Base-by-base conservation (phyloP, 441 rosid species). In the Raphanus hybrid region DNA sequence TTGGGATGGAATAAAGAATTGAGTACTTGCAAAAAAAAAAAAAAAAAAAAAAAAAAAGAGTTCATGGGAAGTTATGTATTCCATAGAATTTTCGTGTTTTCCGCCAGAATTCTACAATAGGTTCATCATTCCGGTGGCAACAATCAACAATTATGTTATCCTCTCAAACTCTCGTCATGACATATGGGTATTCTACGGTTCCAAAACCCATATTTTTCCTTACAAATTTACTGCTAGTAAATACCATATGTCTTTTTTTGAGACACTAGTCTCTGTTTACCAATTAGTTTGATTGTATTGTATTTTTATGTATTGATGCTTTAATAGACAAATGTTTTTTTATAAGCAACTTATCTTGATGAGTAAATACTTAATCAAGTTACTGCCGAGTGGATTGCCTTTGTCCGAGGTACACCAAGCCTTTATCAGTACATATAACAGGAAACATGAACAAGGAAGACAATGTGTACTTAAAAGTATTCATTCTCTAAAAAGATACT, bases 401-500 rank as follows among this genome's bases (percentile, higher is more conserved):
- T 41, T 41, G 43, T 39, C 43, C 43, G 11, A 39, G 39, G 11
- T 39, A 39, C 43, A 39, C 43, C 11, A 39, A 8, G 11, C 43
- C 11, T 10, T 39, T 39, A 41, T 41, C 48, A 39, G 8, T 10
- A 39, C 8, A 39, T 1, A 39, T 39, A 39, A 39, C 39, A 35
- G 7, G 39, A 7, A 35, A 35, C 43, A 39, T 39, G 43, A 8
- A 39, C 43, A 39, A 39, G 43, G 8, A 34, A 34, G 43, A 41
- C 48, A 41, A 41, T 41, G 48, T 41, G n/a, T 41, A 41, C n/a
- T 12, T 45, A 45, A 11, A 12, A 45, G 52, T 45, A 45, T 45
- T 27, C 27, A 62, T 64, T 70, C 32, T 64, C 35, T 52, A 43
- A 65, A 63, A 43, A 64, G 29, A 45, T 45, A 92, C 98, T 97